Percentiles rank a stretch among this genome's conserved stretches.
These are phyloP conservation scores for Chalciporus sphaerocephalus DNA, from an alignment of 768 basidiomycete species.

Conservation along the genomic window DNA sequence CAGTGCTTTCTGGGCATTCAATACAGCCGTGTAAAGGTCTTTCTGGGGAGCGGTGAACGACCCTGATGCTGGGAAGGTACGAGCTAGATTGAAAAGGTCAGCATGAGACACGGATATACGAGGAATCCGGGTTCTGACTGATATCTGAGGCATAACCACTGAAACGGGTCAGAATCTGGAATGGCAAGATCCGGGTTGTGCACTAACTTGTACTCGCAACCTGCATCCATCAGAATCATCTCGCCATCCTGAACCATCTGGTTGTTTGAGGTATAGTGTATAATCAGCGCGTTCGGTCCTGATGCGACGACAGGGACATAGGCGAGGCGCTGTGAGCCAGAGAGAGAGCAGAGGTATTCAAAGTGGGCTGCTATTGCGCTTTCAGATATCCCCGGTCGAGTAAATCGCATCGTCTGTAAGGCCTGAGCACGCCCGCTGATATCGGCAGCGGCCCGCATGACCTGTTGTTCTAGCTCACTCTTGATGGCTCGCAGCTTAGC, in stretches of 20 bases:
- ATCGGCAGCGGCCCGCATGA: conserved; percentile 84
- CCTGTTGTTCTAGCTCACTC: conserved; percentile 64
- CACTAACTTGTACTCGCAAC: conserved; percentile 83
- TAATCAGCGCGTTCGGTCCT: conserved; percentile 84
- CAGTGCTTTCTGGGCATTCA: conserved; percentile 67
- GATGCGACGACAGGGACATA: conserved; percentile 98
- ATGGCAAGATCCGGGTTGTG: conserved; percentile 1
- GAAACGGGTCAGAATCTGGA: conserved; percentile 6
- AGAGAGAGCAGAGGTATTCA: conserved; percentile 77
- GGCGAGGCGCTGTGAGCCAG: conserved; percentile 82
- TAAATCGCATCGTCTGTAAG: conserved; percentile 77
- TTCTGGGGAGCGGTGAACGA: conserved; percentile 73
- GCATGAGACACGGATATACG: neutral
- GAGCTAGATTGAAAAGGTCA: conserved; percentile 44
- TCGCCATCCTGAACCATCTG: conserved; percentile 68
- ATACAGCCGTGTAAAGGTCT: conserved; percentile 79
- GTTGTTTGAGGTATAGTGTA: conserved; percentile 94
- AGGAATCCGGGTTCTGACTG: conserved; percentile 44
- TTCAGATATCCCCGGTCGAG: conserved; percentile 53
- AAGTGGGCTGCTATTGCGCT: conserved; percentile 74
- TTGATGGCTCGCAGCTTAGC: conserved; percentile 74
- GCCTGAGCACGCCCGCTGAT: conserved; percentile 84
- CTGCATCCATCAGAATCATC: conserved; percentile 83
- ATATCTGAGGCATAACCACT: conserved; percentile 95
- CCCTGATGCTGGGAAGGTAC: conserved; percentile 85